A percentile compares a stretch with the other conserved stretches of the same genome.
phyloP scores from a whole-genome alignment of 1,284 basidiomycete genomes.

The Cystobasidium slooffiae region DNA sequence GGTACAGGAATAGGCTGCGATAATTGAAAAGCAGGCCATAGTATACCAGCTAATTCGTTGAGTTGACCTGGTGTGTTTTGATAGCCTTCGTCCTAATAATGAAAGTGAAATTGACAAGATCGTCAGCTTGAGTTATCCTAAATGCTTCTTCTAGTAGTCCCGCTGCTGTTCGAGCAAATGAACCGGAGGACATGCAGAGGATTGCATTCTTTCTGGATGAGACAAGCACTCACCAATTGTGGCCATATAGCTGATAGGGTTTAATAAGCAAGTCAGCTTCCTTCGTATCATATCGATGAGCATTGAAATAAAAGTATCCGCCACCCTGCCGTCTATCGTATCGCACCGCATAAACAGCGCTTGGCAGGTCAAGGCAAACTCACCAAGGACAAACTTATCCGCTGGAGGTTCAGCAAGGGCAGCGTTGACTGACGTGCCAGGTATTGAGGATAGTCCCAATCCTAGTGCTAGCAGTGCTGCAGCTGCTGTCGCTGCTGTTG shows the following conservation, averaged over 20 bases:
- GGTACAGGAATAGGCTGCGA: slow-evolving; percentile 53
- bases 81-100: slow-evolving; percentile 25
- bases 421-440: not conserved
- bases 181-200: too few relatives aligned
- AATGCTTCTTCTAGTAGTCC: too few relatives aligned
- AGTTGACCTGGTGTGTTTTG: slow-evolving; percentile 39
- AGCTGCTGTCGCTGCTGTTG: slow-evolving; percentile 1
- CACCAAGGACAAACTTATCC: slow-evolving; percentile 32
- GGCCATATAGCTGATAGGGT: slow-evolving; percentile 8
- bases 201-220: too few relatives aligned
- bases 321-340: not conserved
- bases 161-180: too few relatives aligned
- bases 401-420: slow-evolving; percentile 41
- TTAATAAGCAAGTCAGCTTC: not conserved
- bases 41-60: slow-evolving; percentile 20
- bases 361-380: not conserved
- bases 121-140: not conserved
- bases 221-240: slow-evolving; percentile 4
- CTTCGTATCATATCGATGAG: not conserved
- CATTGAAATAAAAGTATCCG: not conserved
- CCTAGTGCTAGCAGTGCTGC: slow-evolving; percentile 17
- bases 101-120: not conserved
- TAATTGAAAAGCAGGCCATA: slow-evolving; percentile 51
- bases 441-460: slow-evolving; percentile 6
- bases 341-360: not conserved